These are phyloP conservation scores for Quercus wislizeni DNA, from an alignment of 306 rosid genomes.

Conservation along the genomic window DNA sequence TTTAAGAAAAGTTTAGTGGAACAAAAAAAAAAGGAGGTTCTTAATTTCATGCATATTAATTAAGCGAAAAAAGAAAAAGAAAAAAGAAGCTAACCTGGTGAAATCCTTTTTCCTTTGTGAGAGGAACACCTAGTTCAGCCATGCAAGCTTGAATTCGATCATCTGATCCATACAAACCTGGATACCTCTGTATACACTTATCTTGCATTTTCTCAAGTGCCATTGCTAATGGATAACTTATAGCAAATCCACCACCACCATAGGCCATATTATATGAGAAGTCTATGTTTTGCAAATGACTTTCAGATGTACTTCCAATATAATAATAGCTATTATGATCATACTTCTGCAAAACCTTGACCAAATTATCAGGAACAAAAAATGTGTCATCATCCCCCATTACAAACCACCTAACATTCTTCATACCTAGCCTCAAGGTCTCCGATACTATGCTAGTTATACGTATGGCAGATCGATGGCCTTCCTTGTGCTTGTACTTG, in stretches of 20 bases:
- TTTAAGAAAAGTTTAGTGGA: too few relatives aligned
- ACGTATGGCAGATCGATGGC: constrained; percentile 59
- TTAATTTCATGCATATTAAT: too few relatives aligned
- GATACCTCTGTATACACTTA: constrained; percentile 56
- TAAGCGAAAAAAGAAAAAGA: neutral
- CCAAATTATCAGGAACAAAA: constrained; percentile 48
- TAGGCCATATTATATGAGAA: constrained; percentile 72
- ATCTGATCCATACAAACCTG: constrained; percentile 49
- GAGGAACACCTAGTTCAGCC: constrained; percentile 82
- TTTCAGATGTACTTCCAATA: constrained; percentile 67
- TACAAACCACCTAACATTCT: constrained; percentile 17
- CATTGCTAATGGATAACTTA: constrained; percentile 57
- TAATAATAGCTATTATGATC: constrained; percentile 63
- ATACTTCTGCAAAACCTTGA: constrained; percentile 54
- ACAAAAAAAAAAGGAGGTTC: too few relatives aligned
- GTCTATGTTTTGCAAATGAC: constrained; percentile 66
- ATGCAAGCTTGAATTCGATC: constrained; percentile 78
- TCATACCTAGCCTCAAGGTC: too few relatives aligned
- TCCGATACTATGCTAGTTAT: neutral
- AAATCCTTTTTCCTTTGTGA: constrained; percentile 68
- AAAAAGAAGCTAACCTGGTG: constrained; percentile 57
- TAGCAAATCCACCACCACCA: constrained; percentile 79
- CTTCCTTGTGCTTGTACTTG: constrained; percentile 44
- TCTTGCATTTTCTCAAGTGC: constrained; percentile 69
- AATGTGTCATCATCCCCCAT: constrained; percentile 35